Conservation (phyloP, 129 eudicot genomes). For the Chrysanthemum lavandulifolium region DNA sequence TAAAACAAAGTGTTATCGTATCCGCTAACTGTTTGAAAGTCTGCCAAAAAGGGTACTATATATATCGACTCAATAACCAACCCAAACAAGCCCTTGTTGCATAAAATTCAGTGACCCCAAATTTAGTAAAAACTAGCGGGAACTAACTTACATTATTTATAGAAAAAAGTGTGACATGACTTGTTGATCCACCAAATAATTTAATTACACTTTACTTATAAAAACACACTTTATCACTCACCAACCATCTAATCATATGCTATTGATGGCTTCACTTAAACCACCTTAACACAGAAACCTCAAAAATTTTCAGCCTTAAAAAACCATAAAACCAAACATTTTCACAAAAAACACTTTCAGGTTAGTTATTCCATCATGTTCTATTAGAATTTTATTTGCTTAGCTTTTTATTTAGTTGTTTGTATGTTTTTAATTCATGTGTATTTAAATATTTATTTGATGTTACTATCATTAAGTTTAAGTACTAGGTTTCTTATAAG, state of each 20-base stretch:
- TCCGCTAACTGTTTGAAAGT: too few species aligned
- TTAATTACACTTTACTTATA: neutral
- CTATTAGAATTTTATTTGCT: too few species aligned
- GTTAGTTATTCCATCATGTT: slow-evolving; percentile 36
- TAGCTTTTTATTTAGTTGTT: too few species aligned
- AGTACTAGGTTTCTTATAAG: slow-evolving; percentile 22
- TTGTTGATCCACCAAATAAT: slow-evolving; percentile 14
- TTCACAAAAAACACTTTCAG: too few species aligned
- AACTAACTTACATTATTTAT: neutral
- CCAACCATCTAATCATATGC: neutral
- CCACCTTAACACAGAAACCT: neutral
- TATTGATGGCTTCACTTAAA: neutral
- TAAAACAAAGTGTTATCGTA: too few species aligned
- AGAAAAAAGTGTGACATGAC: neutral
- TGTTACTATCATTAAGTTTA: neutral
- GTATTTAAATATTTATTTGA: slow-evolving; percentile 3
- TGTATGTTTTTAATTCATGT: too few species aligned
- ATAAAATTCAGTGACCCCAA: too few species aligned
- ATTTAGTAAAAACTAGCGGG: slow-evolving; percentile 17
- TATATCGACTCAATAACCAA: too few species aligned
- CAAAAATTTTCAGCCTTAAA: neutral
- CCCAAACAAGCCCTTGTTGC: too few species aligned
- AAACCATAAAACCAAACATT: too few species aligned
- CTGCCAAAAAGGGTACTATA: too few species aligned
- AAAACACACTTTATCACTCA: slow-evolving; percentile 11